Evolutionary conservation across 768 basidiomycete species (phyloP).

Genomic region (Termitomyces sp.): DNA sequence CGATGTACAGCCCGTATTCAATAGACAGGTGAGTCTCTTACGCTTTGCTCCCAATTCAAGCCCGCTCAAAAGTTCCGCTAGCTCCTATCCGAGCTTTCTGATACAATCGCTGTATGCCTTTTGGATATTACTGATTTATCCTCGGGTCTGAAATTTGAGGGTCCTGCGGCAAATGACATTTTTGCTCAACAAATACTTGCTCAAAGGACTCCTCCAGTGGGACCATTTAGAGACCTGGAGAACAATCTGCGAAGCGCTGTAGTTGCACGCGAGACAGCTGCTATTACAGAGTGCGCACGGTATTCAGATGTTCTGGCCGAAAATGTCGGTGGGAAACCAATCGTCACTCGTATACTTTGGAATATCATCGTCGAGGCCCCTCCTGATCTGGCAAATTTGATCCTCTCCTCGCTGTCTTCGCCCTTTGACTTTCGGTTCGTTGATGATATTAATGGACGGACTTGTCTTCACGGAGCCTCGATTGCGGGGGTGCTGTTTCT

Average conservation of each 20-base stretch:
- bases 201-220: conserved; percentile 55
- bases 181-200: conserved; percentile 66
- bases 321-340: conserved; percentile 53
- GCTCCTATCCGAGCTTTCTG: conserved; percentile 93
- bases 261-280: conserved; percentile 48
- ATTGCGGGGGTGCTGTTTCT: conserved; percentile 77
- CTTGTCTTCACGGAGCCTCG: conserved; percentile 89
- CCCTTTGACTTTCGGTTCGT: conserved; percentile 89
- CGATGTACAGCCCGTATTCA: conserved; percentile 98
- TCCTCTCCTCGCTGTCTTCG: conserved; percentile 56
- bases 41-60: not conserved
- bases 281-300: conserved; percentile 64
- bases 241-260: conserved; percentile 80
- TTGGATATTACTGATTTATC: conserved; percentile 75
- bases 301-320: conserved; percentile 64
- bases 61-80: conserved; percentile 24
- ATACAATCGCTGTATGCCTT: conserved; percentile 82
- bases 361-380: conserved; percentile 83
- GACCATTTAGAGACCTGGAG: conserved; percentile 85
- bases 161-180: conserved; percentile 69
- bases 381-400: conserved; percentile 64
- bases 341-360: conserved; percentile 93
- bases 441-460: conserved; percentile 96
- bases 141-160: conserved; percentile 73
- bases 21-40: conserved; percentile 69